phyloP scores from a whole-genome alignment of 495 filamentous ascomycete genomes.

The Astrocystis sublimbata region DNA sequence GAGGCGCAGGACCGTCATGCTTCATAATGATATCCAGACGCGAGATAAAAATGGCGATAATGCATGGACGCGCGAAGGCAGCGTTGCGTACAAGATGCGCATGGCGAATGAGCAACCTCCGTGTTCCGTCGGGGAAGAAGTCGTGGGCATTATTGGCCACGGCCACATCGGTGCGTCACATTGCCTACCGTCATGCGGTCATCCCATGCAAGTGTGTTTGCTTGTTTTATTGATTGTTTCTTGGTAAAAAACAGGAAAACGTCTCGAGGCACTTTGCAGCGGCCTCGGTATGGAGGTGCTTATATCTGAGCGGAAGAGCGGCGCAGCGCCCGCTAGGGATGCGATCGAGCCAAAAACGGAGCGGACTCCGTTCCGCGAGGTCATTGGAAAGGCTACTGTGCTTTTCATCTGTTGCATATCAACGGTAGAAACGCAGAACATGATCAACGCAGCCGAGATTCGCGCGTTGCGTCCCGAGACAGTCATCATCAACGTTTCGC shows the following conservation, averaged over 20 bases:
- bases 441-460: conserved; percentile 50
- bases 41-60: conserved; percentile 37
- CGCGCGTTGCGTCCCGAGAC: conserved; percentile 44
- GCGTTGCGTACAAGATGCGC: conserved; percentile 15
- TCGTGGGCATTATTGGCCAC: conserved; percentile 51
- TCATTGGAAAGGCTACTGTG: conserved; percentile 45
- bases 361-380: conserved; percentile 45
- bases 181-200: too few relatives aligned
- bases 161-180: conserved; percentile 43
- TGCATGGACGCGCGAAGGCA: conserved; percentile 23
- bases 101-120: conserved; percentile 26
- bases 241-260: conserved; percentile 25
- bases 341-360: background rate
- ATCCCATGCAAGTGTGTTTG: too few relatives aligned
- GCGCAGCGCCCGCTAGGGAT: conserved; percentile 19
- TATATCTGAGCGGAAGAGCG: conserved; percentile 48
- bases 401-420: conserved; percentile 48
- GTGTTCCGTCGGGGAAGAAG: conserved; percentile 40
- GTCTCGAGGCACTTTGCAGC: conserved; percentile 28
- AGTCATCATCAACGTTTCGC: conserved; percentile 54
- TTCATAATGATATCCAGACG: conserved; percentile 35
- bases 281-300: conserved; percentile 54
- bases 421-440: conserved; percentile 38
- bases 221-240: background rate
- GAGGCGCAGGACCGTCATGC: conserved; percentile 44